These are phyloP conservation scores for Kuraishia piskuri DNA, from an alignment of 805 yeast genomes.

Conservation along the genomic window DNA sequence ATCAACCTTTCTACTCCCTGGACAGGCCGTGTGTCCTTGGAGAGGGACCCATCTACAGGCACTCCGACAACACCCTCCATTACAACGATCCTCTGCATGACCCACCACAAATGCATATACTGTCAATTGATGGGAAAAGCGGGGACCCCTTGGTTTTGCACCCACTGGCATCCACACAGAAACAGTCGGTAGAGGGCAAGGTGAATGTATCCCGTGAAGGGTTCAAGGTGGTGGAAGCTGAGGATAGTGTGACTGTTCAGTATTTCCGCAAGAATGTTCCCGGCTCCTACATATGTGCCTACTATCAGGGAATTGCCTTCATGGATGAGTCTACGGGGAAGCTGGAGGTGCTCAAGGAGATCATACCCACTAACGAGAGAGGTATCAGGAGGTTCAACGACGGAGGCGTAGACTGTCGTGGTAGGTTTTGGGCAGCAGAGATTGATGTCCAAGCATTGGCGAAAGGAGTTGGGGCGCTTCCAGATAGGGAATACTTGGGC, in stretches of 20 bases:
- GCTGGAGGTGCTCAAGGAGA: slow-evolving; percentile 19
- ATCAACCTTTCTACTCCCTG: slow-evolving; percentile 10
- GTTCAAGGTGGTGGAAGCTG: slow-evolving; percentile 12
- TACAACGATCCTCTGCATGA: slow-evolving; percentile 19
- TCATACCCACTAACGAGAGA: slow-evolving; percentile 19
- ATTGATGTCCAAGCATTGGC: slow-evolving; percentile 18
- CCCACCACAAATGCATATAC: slow-evolving; percentile 18
- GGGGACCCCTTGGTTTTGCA: slow-evolving; percentile 13
- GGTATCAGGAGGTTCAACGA: slow-evolving; percentile 13
- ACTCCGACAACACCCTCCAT: slow-evolving; percentile 22
- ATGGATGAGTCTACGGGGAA: slow-evolving; percentile 24
- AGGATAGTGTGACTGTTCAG: slow-evolving; percentile 22
- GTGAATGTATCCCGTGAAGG: slow-evolving; percentile 14
- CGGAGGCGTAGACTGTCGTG: slow-evolving; percentile 24
- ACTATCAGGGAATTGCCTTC: slow-evolving; percentile 23
- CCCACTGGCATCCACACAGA: slow-evolving; percentile 5
- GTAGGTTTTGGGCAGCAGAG: slow-evolving; percentile 41
- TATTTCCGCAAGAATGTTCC: slow-evolving; percentile 20
- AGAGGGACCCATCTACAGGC: slow-evolving; percentile 25
- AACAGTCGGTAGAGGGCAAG: background rate
- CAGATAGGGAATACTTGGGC: slow-evolving; percentile 10
- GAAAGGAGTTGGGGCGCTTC: slow-evolving; percentile 16
- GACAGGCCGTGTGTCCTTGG: slow-evolving; percentile 21
- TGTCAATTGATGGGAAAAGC: slow-evolving; percentile 15
- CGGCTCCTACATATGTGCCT: slow-evolving; percentile 21